Percentiles rank a stretch among this genome's conserved stretches.
These are phyloP conservation scores for Saposhnikovia divaricata DNA, from an alignment of 129 eudicot species.

Conservation along the genomic window DNA sequence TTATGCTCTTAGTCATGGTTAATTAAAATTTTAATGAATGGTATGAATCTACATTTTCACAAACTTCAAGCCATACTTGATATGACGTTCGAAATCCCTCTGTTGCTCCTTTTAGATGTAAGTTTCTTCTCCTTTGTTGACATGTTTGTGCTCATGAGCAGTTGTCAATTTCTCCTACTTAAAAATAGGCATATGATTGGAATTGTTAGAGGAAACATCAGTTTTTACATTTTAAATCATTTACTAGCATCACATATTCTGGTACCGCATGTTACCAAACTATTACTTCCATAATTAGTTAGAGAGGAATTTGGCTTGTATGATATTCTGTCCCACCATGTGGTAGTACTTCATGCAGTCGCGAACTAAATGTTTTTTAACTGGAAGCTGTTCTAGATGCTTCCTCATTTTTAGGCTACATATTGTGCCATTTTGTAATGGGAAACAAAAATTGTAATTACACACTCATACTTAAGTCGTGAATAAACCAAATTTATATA, in stretches of 20 bases:
- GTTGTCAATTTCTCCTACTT: not conserved
- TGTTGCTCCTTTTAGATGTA: not conserved
- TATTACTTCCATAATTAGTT: not conserved
- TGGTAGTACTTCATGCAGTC: not conserved
- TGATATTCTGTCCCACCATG: not conserved
- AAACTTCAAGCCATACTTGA: not conserved
- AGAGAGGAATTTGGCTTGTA: not conserved
- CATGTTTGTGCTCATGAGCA: not conserved
- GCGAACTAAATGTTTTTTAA: not conserved
- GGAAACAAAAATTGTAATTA: not conserved
- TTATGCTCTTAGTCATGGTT: not conserved
- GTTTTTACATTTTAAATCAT: not conserved
- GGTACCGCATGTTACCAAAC: not conserved
- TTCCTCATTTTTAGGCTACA: not conserved
- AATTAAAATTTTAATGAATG: not conserved
- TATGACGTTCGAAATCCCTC: not conserved
- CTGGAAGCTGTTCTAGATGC: not conserved
- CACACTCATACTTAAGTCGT: not conserved
- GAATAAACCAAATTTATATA: not conserved
- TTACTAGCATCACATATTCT: not conserved
- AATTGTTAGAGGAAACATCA: not conserved
- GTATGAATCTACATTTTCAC: not conserved
- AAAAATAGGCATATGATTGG: not conserved
- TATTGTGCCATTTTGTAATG: not conserved
- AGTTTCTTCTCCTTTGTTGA: not conserved